Base-by-base conservation (phyloP, 2,329 filamentous ascomycete genomes). In the Calonectria multiphialidica region DNA sequence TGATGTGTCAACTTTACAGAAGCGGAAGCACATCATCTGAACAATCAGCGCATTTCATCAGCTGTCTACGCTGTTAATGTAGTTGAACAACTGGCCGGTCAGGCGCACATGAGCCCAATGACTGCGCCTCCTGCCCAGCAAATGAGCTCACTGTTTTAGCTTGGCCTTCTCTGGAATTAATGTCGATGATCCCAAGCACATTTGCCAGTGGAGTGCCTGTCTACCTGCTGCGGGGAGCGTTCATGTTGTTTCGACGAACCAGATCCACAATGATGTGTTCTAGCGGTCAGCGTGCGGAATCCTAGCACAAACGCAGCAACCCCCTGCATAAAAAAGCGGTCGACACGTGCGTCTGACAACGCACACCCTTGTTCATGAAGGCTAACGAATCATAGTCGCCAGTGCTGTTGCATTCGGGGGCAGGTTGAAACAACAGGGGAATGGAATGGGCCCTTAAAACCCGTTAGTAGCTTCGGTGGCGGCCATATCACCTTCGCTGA, bases 191-290 rank as follows among this genome's bases (percentile, higher is more conserved):
- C 9, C 53, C 30, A 13, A 33, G 33, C 6, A 23, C 53, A 5
- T 21, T 23, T 23, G 3, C 33, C 12, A n/a, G 53, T 59, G 53
- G 53, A 59, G 33, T 13, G 16, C 5, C 53, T 40, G 53, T 59
- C 53, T 59, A 40, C 33, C 13, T 59, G 33, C 35, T 59, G 53
- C 30, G 53, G 53, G 53, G n/a, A 9, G 53, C 21, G 53, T 59
- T 59, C 53, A 59, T 59, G 53, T 59, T 59, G 53, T 59, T 59
- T 37, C 12, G 33, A 12, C 35, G 53, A 59, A 59, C 53, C 35
- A 59, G 53, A 40, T 59, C 53, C 23, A 59, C 53, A 59, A 23
- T 59, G 53, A 59, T 59, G 53, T 57, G 53, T 59, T 59, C 53
- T 59, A 59, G 53, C 53, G 53, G 53, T 59, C 53, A 59, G 33